These are phyloP conservation scores for Dissoconium aciculare DNA, from an alignment of 2,329 filamentous ascomycete genomes.

Conservation along the genomic window DNA sequence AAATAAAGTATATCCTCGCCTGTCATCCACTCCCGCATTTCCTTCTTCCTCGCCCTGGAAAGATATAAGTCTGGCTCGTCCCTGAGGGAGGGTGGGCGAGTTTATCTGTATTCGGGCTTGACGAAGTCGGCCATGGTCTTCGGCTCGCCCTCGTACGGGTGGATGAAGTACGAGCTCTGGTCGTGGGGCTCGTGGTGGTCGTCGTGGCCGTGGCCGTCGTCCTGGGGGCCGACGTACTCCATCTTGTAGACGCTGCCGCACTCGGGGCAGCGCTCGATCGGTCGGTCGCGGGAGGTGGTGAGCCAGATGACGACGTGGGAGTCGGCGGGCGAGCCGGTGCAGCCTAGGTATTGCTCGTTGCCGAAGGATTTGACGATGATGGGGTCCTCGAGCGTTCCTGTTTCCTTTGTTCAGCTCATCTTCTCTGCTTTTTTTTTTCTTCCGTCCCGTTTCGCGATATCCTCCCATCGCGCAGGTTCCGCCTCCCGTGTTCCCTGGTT, in stretches of 20 bases:
- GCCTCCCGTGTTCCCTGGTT: too few relatives aligned
- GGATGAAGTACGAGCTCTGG: slow-evolving; percentile 33
- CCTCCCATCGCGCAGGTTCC: too few relatives aligned
- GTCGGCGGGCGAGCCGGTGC: slow-evolving; percentile 86
- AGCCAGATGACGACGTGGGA: slow-evolving; percentile 86
- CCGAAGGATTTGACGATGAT: slow-evolving; percentile 83
- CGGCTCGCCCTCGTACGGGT: slow-evolving; percentile 55
- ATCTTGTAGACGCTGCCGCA: slow-evolving; percentile 96
- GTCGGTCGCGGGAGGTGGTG: slow-evolving; percentile 73
- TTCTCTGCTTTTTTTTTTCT: too few relatives aligned
- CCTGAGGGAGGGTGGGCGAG: neutral
- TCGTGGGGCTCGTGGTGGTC: slow-evolving; percentile 27
- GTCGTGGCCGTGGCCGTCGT: slow-evolving; percentile 48
- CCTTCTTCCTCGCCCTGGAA: too few relatives aligned
- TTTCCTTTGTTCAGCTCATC: too few relatives aligned
- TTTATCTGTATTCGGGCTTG: slow-evolving; percentile 83
- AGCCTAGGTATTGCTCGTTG: slow-evolving; percentile 92
- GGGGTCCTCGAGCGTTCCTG: slow-evolving; percentile 77
- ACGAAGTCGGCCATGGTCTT: slow-evolving; percentile 96
- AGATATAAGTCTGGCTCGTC: too few relatives aligned
- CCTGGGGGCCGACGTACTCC: slow-evolving; percentile 78
- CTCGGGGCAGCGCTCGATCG: slow-evolving; percentile 88
- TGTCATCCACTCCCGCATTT: too few relatives aligned
- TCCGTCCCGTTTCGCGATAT: too few relatives aligned
- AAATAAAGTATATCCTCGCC: too few relatives aligned